Evolutionary conservation across 1,284 basidiomycete genomes (phyloP).

Genomic region (Boletus albobrunnescens): DNA sequence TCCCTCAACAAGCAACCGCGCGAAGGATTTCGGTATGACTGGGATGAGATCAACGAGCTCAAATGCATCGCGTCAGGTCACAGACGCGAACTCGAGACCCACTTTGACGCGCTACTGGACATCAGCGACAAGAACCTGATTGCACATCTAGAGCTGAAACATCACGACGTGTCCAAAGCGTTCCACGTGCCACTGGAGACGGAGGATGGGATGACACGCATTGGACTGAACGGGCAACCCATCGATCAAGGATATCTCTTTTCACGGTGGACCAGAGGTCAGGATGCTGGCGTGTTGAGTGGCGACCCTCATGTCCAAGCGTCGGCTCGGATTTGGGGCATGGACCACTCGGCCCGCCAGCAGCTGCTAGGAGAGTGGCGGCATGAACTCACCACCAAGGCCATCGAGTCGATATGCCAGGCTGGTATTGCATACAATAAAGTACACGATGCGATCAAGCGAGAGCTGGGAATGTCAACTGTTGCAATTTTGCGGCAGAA

Average conservation of each 20-base stretch:
- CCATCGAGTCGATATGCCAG: conserved; percentile 33
- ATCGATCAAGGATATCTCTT: conserved; percentile 42
- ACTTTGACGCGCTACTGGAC: conserved; percentile 2
- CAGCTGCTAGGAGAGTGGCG: conserved; percentile 38
- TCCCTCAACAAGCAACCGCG: conserved; percentile 34
- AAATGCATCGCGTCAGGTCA: conserved; percentile 14
- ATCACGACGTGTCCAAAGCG: conserved; percentile 41
- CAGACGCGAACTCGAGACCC: conserved; percentile 27
- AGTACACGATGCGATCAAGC: conserved; percentile 34
- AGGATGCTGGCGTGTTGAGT: conserved; percentile 42
- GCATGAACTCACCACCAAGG: conserved; percentile 29
- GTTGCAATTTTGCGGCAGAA: conserved; percentile 38
- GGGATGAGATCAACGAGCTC: conserved; percentile 37
- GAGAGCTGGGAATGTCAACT: conserved; percentile 35
- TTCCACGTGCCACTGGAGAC: conserved; percentile 41
- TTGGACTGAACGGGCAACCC: conserved; percentile 39
- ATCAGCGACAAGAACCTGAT: not conserved
- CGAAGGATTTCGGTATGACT: conserved; percentile 26
- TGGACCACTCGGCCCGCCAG: conserved; percentile 35
- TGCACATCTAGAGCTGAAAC: conserved; percentile 39
- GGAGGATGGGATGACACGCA: conserved; percentile 40
- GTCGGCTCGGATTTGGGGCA: conserved; percentile 43
- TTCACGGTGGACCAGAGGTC: conserved; percentile 42
- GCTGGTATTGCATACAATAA: conserved; percentile 40
- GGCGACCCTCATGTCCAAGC: conserved; percentile 28